A percentile compares a stretch with the other conserved stretches of the same genome.
phyloP scores from a whole-genome alignment of 2,329 filamentous ascomycete genomes.

The Diaporthe caulivora region DNA sequence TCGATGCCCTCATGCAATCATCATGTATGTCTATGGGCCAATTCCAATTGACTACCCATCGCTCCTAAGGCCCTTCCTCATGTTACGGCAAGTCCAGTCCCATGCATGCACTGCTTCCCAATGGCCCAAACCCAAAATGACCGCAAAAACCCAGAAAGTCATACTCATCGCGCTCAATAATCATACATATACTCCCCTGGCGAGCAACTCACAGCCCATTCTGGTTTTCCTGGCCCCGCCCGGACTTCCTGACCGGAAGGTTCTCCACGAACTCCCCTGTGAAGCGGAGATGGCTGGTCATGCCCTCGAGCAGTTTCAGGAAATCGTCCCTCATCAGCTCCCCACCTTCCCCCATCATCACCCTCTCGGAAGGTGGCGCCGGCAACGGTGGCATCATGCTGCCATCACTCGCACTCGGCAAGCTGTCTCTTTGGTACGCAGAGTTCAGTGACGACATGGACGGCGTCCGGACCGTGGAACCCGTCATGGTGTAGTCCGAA shows the following conservation, averaged over 20 bases:
- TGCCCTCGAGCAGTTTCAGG: constrained; percentile 49
- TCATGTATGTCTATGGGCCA: not conserved
- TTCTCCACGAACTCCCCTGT: constrained; percentile 46
- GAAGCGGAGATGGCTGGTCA: constrained; percentile 50
- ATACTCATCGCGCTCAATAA: not conserved
- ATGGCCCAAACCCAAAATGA: not conserved
- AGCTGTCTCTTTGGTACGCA: constrained; percentile 33
- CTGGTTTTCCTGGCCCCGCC: constrained; percentile 39
- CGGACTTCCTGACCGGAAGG: constrained; percentile 44
- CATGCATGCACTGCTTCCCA: not conserved
- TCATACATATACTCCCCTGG: not conserved
- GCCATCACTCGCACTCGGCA: constrained; percentile 37
- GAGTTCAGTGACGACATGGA: constrained; percentile 36
- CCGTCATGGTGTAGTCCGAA: constrained; percentile 39
- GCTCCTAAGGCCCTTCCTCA: not conserved
- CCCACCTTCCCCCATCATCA: constrained; percentile 56
- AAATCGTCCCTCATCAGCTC: constrained; percentile 50
- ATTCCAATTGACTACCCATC: not conserved
- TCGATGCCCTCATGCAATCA: not conserved
- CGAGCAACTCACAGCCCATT: constrained; percentile 19
- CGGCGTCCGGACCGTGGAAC: constrained; percentile 36
- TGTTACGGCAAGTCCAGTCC: not conserved
- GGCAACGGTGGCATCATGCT: constrained; percentile 53
- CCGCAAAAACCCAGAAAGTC: not conserved
- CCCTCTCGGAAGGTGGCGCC: constrained; percentile 60